Base-by-base conservation (phyloP, 2,329 filamentous ascomycete genomes). In the Arthroderma uncinatum region DNA sequence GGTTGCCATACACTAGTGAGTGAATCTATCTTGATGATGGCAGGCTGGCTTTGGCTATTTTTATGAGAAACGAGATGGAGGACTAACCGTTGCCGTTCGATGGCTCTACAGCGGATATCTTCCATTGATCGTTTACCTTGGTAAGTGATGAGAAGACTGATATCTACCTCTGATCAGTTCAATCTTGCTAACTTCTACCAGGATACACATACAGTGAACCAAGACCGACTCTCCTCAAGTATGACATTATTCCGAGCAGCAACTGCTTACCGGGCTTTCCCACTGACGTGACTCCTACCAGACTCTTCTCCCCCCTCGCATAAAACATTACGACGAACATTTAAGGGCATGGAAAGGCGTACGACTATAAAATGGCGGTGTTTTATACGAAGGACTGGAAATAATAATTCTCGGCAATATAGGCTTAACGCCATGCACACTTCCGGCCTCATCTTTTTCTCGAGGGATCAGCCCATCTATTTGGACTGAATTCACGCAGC, bases 161-260 rank as follows among this genome's bases (percentile, higher is more conserved):
- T 33, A 36, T 23, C 25, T 14, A 12, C 5, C n/a, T 34, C 54
- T 60, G 19, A 60, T 21, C 30, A 60, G 53, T 5, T 23, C 58
- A 19, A 58, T 59, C 7, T 21, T 21, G 48, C 62, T 60, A 56
- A 62, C 56, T 28, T 48, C 23, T 59, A 59, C 61, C 67, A 93
- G 88, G 92, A 66, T 97, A 95, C 78, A 94, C 92, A 57, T 86
- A 88, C 73, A 97, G 91, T 79, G 87, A 92, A 73, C 93, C 93
- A 40, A 84, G 87, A 71, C 93, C 93, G 57, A 85, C 89, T 48
- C 71, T 88, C 65, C 86, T 88, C 76, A 82, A 83, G 84, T 87
- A 74, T 28, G 23, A 40, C 10, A 47, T n/a, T 4, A 37, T 23
- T 25, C 40, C 37, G n/a, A 30, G 53, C 10, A 54, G 8, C 54